Conservation (phyloP, 257 asterid genomes). For the Thymus mandschuricus region DNA sequence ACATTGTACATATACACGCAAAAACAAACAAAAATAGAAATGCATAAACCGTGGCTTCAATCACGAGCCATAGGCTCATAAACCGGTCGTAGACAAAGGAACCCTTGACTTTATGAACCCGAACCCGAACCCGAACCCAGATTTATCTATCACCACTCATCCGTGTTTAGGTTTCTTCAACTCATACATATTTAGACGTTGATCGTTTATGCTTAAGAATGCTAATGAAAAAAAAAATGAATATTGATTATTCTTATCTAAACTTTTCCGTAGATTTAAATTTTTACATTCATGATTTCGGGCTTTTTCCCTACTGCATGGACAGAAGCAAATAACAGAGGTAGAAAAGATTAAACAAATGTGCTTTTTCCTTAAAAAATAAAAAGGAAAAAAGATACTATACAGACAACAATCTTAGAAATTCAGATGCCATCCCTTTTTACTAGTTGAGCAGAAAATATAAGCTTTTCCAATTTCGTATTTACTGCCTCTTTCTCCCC, state of each 20-base stretch:
- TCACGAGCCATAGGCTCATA: too few relatives aligned
- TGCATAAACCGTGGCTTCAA: too few relatives aligned
- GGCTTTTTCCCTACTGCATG: conserved; percentile 67
- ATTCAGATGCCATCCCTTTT: conserved; percentile 44
- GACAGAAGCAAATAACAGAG: conserved; percentile 56
- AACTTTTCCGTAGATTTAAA: neutral
- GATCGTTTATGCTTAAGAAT: too few relatives aligned
- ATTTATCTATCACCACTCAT: too few relatives aligned
- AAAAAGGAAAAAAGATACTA: conserved; percentile 30
- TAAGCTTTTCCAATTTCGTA: conserved; percentile 21
- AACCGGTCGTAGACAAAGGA: too few relatives aligned
- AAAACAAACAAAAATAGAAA: too few relatives aligned
- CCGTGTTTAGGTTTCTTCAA: too few relatives aligned
- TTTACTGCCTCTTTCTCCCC: conserved; percentile 65
- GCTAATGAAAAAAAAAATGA: too few relatives aligned
- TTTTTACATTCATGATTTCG: conserved; percentile 57
- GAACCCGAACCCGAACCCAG: too few relatives aligned
- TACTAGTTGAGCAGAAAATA: conserved; percentile 39
- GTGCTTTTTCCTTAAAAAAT: neutral
- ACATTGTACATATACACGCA: too few relatives aligned
- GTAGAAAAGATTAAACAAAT: conserved; percentile 50
- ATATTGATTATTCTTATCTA: neutral
- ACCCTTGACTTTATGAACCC: too few relatives aligned
- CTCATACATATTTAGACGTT: too few relatives aligned
- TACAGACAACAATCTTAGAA: conserved; percentile 49